phyloP scores from a whole-genome alignment of 2,329 filamentous ascomycete species.

The Fusarium falciforme region DNA sequence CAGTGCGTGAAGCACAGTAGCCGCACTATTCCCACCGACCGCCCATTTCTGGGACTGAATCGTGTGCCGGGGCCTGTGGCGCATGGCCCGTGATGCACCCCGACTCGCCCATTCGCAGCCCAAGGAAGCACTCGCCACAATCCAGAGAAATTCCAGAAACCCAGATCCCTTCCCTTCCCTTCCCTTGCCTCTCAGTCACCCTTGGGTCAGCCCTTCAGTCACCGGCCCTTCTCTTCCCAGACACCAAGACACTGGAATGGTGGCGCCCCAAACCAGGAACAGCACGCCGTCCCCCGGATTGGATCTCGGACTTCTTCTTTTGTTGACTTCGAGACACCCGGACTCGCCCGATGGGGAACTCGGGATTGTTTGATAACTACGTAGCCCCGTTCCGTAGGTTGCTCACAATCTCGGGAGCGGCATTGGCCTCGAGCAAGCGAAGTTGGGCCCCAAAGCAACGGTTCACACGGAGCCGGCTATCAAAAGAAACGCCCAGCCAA shows the following conservation, averaged over 20 bases:
- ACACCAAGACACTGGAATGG: constrained; percentile 31
- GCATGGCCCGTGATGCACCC: constrained; percentile 31
- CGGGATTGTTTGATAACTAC: constrained; percentile 20
- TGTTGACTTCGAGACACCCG: constrained; percentile 32
- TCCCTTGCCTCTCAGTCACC: constrained; percentile 3
- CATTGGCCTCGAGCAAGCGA: constrained; percentile 32
- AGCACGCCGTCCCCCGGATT: constrained; percentile 10
- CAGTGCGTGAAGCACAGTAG: constrained; percentile 13
- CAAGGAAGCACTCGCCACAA: constrained; percentile 36
- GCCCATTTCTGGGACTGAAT: background rate
- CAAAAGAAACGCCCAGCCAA: constrained; percentile 2
- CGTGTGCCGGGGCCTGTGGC: constrained; percentile 26
- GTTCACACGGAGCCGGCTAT: constrained; percentile 13
- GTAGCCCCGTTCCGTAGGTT: background rate
- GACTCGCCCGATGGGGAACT: constrained; percentile 31
- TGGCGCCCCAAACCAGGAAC: constrained; percentile 33
- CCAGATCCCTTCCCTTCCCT: constrained; percentile 23
- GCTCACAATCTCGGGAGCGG: constrained; percentile 35
- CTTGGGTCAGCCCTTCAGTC: constrained; percentile 10
- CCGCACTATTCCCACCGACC: background rate
- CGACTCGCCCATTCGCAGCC: constrained; percentile 25
- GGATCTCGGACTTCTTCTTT: constrained; percentile 17
- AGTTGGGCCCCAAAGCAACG: constrained; percentile 17
- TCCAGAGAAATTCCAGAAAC: constrained; percentile 37
- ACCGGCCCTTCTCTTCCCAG: constrained; percentile 14